These are phyloP conservation scores for Hebeloma cylindrosporum DNA, from an alignment of 768 basidiomycete genomes.

Conservation along the genomic window DNA sequence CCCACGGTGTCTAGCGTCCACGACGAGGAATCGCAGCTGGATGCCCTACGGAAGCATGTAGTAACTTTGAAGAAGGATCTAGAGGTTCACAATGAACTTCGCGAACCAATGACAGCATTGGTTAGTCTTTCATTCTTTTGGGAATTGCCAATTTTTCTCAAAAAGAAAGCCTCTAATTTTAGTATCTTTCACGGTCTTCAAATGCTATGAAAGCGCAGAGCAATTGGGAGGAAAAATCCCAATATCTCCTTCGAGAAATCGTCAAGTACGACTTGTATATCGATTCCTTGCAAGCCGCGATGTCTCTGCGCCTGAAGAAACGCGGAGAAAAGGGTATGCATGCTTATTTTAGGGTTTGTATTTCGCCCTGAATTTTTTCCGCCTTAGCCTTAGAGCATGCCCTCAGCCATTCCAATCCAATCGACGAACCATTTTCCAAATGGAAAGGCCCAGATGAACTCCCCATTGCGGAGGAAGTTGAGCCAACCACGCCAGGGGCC, in stretches of 20 bases:
- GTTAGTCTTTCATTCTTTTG: constrained; percentile 39
- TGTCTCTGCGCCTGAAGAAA: constrained; percentile 82
- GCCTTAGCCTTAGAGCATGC: constrained; percentile 26
- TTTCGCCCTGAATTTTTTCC: constrained; percentile 1
- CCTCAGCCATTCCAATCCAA: constrained; percentile 22
- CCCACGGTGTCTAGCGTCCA: constrained; percentile 82
- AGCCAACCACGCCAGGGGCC: constrained; percentile 24
- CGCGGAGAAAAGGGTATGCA: constrained; percentile 76
- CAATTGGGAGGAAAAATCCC: constrained; percentile 94
- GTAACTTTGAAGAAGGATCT: constrained; percentile 73
- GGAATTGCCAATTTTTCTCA: background rate
- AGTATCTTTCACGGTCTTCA: constrained; percentile 80
- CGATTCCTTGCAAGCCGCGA: constrained; percentile 82
- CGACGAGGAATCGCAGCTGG: constrained; percentile 92
- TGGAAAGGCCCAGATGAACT: constrained; percentile 16
- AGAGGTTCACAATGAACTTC: constrained; percentile 78
- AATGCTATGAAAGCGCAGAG: constrained; percentile 74
- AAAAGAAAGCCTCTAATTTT: constrained; percentile 11
- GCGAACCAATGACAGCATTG: constrained; percentile 78
- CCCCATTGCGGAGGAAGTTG: constrained; percentile 22
- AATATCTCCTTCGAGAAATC: constrained; percentile 86
- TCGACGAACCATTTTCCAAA: constrained; percentile 15
- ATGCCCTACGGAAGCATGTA: constrained; percentile 85
- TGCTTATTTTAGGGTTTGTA: background rate
- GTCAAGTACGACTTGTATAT: constrained; percentile 97